Base-by-base conservation (phyloP, 2,329 filamentous ascomycete species). In the Zasmidium citrigriseum region DNA sequence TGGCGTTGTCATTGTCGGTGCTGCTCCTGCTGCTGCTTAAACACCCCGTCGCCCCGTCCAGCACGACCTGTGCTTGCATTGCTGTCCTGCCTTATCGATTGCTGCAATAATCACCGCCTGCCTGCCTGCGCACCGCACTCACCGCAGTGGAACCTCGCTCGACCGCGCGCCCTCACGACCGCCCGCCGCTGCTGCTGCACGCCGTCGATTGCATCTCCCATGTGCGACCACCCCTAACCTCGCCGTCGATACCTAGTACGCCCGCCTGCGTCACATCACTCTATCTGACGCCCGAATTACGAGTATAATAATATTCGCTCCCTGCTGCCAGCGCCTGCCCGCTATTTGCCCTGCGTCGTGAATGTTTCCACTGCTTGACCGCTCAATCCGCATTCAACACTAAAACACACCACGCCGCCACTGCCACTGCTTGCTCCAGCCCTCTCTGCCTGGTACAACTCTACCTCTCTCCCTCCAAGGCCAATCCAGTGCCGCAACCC, bases 181-280 rank as follows among this genome's bases (percentile, higher is more conserved):
- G 34, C 14, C 7, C 18, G 12, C 34, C 18, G 7, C 34, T 41
- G 34, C 34, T 50, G 47, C 47, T 25, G 47, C 47, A 27, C 46
- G 46, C 20, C 20, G 20, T 47, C 46, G 46, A 22, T 25, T 50
- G 21, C 22, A 50, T 50, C 47, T 23, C 47, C 14, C 20, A 24
- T 24, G 47, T 50, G 23, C 16, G 4, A 50, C 47, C 47, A 50
- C 23, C 47, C 27, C 34, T 41, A 41, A 22, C 7, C 7, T 16
- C 47, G 23, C 46, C 55, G 22, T 18, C 55, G 55, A 52, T 47
- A 24, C 46, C 51, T 34, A 51, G 38, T 46, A 24, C 34, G 18
- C 49, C 52, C 2, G 9, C 52, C 56, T 55, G 57, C 57, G 52
- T 55, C 52, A 54, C 46, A 45, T 25, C 52, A 59, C 53, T 59